A percentile compares a stretch with the other conserved stretches of the same genome.
Conservation (phyloP, 768 basidiomycete genomes). For the Hysterangium stoloniferum region DNA sequence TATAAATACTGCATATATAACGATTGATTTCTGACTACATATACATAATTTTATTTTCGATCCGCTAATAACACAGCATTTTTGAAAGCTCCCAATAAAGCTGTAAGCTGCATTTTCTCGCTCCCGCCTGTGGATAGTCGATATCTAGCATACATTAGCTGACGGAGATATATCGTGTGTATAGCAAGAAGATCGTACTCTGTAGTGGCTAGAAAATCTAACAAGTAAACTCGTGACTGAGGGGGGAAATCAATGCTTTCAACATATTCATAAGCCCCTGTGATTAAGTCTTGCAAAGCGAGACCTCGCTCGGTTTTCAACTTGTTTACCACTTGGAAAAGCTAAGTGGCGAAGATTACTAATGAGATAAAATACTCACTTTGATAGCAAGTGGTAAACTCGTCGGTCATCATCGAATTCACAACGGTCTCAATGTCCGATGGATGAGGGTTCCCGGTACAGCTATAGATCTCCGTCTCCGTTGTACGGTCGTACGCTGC, state of each 20-base stretch:
- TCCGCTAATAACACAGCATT: constrained; percentile 65
- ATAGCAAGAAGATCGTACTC: constrained; percentile 51
- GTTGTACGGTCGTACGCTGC: constrained; percentile 88
- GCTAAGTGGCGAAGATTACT: neutral
- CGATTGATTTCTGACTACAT: neutral
- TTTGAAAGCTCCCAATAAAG: constrained; percentile 88
- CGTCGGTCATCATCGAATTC: constrained; percentile 91
- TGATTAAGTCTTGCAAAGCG: constrained; percentile 89
- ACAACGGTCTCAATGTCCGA: constrained; percentile 90
- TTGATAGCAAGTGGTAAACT: constrained; percentile 87
- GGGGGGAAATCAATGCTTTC: constrained; percentile 81
- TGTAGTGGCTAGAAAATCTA: constrained; percentile 90
- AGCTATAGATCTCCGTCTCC: constrained; percentile 91
- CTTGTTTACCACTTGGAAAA: constrained; percentile 63
- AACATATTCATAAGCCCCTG: constrained; percentile 86
- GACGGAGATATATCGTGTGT: neutral
- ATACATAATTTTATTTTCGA: constrained; percentile 7
- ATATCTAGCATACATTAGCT: constrained; percentile 47
- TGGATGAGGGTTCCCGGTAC: constrained; percentile 95
- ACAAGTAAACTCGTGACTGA: constrained; percentile 79
- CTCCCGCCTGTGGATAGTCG: constrained; percentile 86
- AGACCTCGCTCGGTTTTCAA: constrained; percentile 90
- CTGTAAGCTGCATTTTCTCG: constrained; percentile 92
- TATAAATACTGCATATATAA: neutral
- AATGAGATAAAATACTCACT: constrained; percentile 36